Conservation (phyloP, 306 rosid genomes). For the Rosa chinensis region DNA sequence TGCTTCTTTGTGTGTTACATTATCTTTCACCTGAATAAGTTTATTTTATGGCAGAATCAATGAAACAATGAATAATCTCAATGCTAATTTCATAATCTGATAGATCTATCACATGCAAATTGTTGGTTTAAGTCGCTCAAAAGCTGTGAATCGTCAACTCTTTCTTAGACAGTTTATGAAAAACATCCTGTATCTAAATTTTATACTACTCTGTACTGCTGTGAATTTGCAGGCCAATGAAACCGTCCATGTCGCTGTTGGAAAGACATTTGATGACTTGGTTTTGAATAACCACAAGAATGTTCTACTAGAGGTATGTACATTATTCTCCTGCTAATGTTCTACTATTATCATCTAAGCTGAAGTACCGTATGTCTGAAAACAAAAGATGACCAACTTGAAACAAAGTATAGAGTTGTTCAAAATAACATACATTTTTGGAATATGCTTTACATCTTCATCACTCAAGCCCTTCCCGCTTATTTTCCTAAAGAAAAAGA, state of each 20-base stretch:
- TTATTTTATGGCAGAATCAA: not conserved
- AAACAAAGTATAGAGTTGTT: not conserved
- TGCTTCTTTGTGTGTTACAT: not conserved
- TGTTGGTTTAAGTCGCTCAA: not conserved
- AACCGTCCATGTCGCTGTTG: conserved; percentile 56
- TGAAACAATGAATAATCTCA: not conserved
- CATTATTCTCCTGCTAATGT: conserved; percentile 17
- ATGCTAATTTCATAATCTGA: not conserved
- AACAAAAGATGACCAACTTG: not conserved
- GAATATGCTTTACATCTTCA: not conserved
- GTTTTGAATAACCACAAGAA: conserved; percentile 64
- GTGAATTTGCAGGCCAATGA: conserved; percentile 64
- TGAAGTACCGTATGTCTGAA: conserved; percentile 6
- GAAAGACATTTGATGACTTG: conserved; percentile 68
- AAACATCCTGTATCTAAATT: not conserved
- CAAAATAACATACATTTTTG: not conserved
- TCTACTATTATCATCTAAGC: conserved; percentile 3
- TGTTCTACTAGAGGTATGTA: conserved; percentile 82
- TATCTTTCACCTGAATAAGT: not conserved
- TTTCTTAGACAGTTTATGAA: not conserved
- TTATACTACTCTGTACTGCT: conserved; percentile 3
- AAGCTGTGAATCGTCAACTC: not conserved
- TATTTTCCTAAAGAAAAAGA: not conserved
- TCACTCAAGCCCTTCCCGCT: not conserved
- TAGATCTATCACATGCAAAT: not conserved